A percentile compares a stretch with the other conserved stretches of the same genome.
Conservation (phyloP, 805 yeast species). For the Candida silvatica region DNA sequence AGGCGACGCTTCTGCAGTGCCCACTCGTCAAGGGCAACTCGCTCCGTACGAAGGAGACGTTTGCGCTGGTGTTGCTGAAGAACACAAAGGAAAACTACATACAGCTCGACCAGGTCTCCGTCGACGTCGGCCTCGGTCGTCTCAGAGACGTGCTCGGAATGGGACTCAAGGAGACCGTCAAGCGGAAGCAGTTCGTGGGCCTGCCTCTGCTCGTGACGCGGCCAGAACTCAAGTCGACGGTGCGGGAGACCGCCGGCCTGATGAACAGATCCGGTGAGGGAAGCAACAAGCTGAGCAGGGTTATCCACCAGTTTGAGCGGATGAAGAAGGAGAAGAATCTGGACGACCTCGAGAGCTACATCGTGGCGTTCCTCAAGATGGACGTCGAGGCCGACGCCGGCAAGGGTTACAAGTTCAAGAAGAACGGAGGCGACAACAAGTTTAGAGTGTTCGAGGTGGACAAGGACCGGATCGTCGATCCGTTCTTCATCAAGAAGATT, state of each 20-base stretch:
- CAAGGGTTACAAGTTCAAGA: constrained; percentile 3
- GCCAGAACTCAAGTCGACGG: constrained; percentile 11
- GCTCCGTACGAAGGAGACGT: constrained; percentile 29
- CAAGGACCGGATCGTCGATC: constrained; percentile 57
- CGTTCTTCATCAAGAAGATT: constrained; percentile 39
- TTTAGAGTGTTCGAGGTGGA: constrained; percentile 51
- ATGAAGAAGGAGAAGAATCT: constrained; percentile 17
- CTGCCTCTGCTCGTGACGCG: constrained; percentile 14
- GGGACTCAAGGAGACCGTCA: constrained; percentile 26
- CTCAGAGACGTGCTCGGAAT: constrained; percentile 66
- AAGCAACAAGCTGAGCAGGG: constrained; percentile 18
- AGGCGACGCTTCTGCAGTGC: constrained; percentile 22
- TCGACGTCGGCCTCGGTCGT: constrained; percentile 60
- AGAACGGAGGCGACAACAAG: constrained; percentile 16
- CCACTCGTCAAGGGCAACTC: constrained; percentile 35
- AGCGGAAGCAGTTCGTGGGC: constrained; percentile 16
- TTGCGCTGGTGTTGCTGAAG: constrained; percentile 32
- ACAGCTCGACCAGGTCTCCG: constrained; percentile 33
- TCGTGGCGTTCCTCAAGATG: constrained; percentile 23
- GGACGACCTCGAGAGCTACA: constrained; percentile 20
- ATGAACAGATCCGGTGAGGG: constrained; percentile 11
- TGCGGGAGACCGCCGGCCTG: constrained; percentile 17
- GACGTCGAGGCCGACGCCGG: constrained; percentile 4
- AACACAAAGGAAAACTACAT: constrained; percentile 35
- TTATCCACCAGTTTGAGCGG: constrained; percentile 19